phyloP scores from a whole-genome alignment of 805 yeast species.

The Zygosaccharomyces bisporus region DNA sequence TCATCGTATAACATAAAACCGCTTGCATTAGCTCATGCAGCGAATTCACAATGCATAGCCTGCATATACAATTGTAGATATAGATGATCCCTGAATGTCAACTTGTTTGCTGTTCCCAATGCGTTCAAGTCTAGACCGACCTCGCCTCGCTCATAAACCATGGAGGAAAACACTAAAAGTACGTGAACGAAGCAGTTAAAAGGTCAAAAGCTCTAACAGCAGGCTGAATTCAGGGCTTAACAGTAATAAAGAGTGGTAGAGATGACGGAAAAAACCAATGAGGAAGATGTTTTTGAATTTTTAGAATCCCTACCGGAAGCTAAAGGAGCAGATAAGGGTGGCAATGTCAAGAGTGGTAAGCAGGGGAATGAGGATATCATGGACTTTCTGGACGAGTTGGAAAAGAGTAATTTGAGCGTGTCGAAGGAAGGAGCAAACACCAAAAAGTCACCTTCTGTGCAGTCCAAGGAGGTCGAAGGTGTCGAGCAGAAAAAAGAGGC shows the following conservation, averaged over 20 bases:
- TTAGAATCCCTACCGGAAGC: slow-evolving; percentile 64
- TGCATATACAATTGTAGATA: too few relatives aligned
- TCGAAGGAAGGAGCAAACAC: slow-evolving; percentile 18
- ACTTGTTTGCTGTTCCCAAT: slow-evolving; percentile 4
- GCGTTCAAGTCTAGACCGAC: slow-evolving; percentile 7
- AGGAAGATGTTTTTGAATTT: slow-evolving; percentile 76
- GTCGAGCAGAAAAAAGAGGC: slow-evolving; percentile 15
- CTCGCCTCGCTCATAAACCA: slow-evolving; percentile 6
- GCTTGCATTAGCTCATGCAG: neutral
- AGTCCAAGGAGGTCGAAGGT: slow-evolving; percentile 16
- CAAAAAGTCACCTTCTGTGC: slow-evolving; percentile 10
- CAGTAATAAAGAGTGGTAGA: neutral
- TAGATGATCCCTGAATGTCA: neutral
- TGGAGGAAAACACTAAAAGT: slow-evolving; percentile 4
- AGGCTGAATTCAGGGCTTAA: neutral
- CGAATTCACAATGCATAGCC: neutral
- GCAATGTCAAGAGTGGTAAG: slow-evolving; percentile 31
- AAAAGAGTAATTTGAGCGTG: slow-evolving; percentile 50
- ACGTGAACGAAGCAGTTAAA: slow-evolving; percentile 1
- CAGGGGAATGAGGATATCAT: slow-evolving; percentile 40
- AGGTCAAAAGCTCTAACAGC: neutral
- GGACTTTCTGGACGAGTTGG: slow-evolving; percentile 60
- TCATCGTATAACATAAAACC: too few relatives aligned
- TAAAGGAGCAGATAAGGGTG: slow-evolving; percentile 41
- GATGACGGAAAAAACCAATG: slow-evolving; percentile 39